Evolutionary conservation across 1,284 basidiomycete genomes (phyloP).

Genomic region (Ganoderma meredithae): DNA sequence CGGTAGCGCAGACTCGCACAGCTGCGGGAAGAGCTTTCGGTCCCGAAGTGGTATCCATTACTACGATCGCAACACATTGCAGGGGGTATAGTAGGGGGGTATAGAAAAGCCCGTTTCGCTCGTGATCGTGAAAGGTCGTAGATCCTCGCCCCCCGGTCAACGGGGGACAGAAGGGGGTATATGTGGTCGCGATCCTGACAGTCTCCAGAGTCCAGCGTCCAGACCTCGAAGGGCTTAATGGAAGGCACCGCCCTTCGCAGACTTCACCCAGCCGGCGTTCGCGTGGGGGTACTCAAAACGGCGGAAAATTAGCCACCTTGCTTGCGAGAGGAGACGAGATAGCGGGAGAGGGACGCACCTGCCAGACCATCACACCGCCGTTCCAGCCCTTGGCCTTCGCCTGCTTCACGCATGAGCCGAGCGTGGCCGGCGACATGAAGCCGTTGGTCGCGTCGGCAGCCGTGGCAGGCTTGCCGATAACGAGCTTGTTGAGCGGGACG

Average conservation of each 20-base stretch:
- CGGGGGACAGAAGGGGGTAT: not conserved
- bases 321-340: not conserved
- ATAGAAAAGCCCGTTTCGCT: not conserved
- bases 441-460: constrained; percentile 56
- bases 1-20: no score
- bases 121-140: not conserved
- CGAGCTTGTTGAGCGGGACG: constrained; percentile 54
- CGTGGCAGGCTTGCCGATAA: constrained; percentile 65
- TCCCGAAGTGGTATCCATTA: constrained; percentile 12
- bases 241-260: constrained; percentile 26
- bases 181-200: no score
- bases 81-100: not conserved
- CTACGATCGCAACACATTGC: constrained; percentile 12
- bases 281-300: constrained; percentile 20
- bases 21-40: no score
- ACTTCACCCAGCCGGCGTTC: constrained; percentile 25
- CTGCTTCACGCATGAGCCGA: constrained; percentile 62
- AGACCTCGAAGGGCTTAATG: not conserved
- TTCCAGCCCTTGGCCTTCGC: constrained; percentile 65
- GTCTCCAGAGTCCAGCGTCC: no score
- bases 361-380: constrained; percentile 40
- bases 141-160: not conserved
- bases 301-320: no score
- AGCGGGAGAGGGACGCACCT: not conserved
- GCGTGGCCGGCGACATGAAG: constrained; percentile 57